Evolutionary conservation across 2,329 filamentous ascomycete genomes (phyloP).

Genomic region (Stachybotrys chartarum): DNA sequence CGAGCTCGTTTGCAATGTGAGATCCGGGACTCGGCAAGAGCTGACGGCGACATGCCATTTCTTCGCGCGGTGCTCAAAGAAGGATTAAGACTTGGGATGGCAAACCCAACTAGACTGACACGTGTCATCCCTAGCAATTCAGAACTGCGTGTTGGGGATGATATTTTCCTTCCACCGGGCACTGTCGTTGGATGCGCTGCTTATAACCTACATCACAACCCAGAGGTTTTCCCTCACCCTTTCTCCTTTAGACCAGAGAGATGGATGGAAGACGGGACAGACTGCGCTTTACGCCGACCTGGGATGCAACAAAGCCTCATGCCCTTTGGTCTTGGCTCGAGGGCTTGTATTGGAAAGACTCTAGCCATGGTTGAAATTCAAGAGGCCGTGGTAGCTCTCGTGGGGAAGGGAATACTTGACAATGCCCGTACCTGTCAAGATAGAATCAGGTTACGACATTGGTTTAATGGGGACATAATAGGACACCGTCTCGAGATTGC

Average conservation of each 20-base stretch:
- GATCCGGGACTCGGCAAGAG: conserved; percentile 1
- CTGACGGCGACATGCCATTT: conserved; percentile 2
- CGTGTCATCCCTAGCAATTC: conserved; percentile 31
- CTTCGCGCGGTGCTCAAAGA: conserved; percentile 42
- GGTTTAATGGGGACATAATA: not conserved
- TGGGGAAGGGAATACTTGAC: not conserved
- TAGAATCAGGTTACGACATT: not conserved
- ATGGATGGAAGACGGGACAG: conserved; percentile 24
- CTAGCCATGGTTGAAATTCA: conserved; percentile 31
- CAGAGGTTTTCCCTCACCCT: conserved; percentile 33
- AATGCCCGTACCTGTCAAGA: not conserved
- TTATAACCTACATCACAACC: conserved; percentile 38
- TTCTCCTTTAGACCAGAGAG: conserved; percentile 37
- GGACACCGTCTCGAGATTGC: not conserved
- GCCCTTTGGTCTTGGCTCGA: conserved; percentile 39
- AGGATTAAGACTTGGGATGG: conserved; percentile 40
- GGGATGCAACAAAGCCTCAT: conserved; percentile 25
- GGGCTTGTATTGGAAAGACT: conserved; percentile 43
- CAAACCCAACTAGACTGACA: conserved; percentile 42
- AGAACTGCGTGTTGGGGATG: conserved; percentile 16
- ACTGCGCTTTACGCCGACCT: conserved; percentile 9
- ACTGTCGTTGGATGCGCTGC: conserved; percentile 37
- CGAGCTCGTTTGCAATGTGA: not conserved
- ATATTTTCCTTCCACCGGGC: conserved; percentile 30
- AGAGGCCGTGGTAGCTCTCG: not conserved